Conservation (phyloP, 805 yeast species). For the Yamadazyma kitorensis region DNA sequence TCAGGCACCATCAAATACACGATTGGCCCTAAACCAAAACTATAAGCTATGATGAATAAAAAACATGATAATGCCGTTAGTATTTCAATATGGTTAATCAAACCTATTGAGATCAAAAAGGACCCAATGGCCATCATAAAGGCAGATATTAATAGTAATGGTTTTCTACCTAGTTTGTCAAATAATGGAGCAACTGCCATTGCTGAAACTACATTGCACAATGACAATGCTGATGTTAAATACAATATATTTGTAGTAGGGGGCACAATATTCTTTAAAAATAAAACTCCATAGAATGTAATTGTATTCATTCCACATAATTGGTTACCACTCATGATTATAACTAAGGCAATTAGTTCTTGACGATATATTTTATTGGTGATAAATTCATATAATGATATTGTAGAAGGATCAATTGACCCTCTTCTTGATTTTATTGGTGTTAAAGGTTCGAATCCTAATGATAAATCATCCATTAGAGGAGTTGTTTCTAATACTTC, state of each 20-base stretch:
- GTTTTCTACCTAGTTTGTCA: slow-evolving; percentile 69
- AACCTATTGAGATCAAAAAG: slow-evolving; percentile 24
- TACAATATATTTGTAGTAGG: slow-evolving; percentile 22
- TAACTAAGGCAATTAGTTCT: slow-evolving; percentile 27
- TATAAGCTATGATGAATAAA: slow-evolving; percentile 30
- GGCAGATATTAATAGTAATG: slow-evolving; percentile 26
- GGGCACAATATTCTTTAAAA: slow-evolving; percentile 67
- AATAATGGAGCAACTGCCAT: slow-evolving; percentile 65
- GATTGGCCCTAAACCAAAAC: slow-evolving; percentile 36
- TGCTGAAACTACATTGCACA: slow-evolving; percentile 70
- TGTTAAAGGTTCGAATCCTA: slow-evolving; percentile 1
- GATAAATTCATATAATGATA: slow-evolving; percentile 16
- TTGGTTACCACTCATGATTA: slow-evolving; percentile 39
- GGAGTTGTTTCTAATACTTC: slow-evolving; percentile 9
- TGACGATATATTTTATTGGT: slow-evolving; percentile 16
- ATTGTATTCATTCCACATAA: slow-evolving; percentile 84
- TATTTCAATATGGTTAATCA: slow-evolving; percentile 16
- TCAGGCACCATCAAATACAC: slow-evolving; percentile 39
- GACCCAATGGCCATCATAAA: slow-evolving; percentile 22
- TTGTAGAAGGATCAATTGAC: slow-evolving; percentile 28
- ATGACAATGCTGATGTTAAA: slow-evolving; percentile 71
- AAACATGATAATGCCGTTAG: slow-evolving; percentile 27
- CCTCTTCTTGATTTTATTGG: slow-evolving; percentile 16
- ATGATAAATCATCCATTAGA: slow-evolving; percentile 9
- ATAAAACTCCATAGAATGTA: slow-evolving; percentile 84